A percentile compares a stretch with the other conserved stretches of the same genome.
Evolutionary conservation across 2,329 filamentous ascomycete genomes (phyloP).

Genomic region (Verticillium tricorpus): DNA sequence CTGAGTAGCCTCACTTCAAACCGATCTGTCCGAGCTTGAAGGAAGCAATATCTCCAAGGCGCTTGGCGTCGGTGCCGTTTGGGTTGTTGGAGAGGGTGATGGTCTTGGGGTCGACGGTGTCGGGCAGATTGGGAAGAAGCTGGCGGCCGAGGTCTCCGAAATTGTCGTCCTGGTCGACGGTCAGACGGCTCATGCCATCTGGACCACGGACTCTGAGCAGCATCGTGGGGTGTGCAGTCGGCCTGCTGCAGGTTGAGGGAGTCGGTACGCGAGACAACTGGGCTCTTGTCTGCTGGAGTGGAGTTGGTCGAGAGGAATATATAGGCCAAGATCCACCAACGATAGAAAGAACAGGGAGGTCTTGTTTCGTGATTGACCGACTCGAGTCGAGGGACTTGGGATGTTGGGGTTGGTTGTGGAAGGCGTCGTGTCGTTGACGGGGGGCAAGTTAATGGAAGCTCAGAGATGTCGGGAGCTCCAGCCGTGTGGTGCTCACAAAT

Average conservation of each 20-base stretch:
- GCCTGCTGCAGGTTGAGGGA: background rate
- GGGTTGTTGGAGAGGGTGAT: slow-evolving; percentile 61
- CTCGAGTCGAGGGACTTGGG: background rate
- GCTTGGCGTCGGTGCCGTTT: slow-evolving; percentile 52
- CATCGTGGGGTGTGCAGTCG: slow-evolving; percentile 49
- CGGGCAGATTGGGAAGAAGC: slow-evolving; percentile 55
- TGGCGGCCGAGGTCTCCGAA: slow-evolving; percentile 60
- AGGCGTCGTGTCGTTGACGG: background rate
- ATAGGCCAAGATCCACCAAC: too few relatives aligned
- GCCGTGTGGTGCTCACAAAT: background rate
- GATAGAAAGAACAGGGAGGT: background rate
- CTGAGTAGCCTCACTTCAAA: slow-evolving; percentile 41
- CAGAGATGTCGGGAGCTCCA: background rate
- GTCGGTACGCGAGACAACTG: background rate
- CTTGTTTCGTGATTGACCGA: background rate
- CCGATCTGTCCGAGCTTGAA: slow-evolving; percentile 56
- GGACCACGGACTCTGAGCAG: slow-evolving; percentile 83
- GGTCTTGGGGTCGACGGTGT: slow-evolving; percentile 55
- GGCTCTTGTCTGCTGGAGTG: background rate
- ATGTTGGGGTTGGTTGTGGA: background rate
- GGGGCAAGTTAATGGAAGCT: background rate
- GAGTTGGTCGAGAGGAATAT: background rate
- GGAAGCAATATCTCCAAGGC: slow-evolving; percentile 51
- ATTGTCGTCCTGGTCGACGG: slow-evolving; percentile 66
- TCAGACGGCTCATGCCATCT: slow-evolving; percentile 88